Conservation (phyloP, 768 basidiomycete species). For the Goffeauzyma gilvescens region DNA sequence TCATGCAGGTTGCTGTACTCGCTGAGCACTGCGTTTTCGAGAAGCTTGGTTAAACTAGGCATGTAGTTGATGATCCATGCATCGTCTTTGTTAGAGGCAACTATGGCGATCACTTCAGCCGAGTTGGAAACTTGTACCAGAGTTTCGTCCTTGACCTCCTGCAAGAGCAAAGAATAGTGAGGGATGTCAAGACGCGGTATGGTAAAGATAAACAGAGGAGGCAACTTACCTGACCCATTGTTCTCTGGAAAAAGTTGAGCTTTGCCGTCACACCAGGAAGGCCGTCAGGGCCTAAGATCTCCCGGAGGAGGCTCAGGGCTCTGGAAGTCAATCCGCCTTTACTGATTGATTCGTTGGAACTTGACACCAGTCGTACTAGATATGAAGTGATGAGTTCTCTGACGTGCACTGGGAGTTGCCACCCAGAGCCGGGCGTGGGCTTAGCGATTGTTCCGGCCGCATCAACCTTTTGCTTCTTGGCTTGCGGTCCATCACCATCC, state of each 20-base stretch:
- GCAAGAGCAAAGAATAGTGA: constrained; percentile 4
- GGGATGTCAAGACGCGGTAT: background rate
- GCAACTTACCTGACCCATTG: constrained; percentile 53
- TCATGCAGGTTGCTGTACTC: constrained; percentile 68
- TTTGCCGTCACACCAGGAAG: constrained; percentile 87
- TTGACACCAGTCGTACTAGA: constrained; percentile 72
- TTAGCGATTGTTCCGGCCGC: constrained; percentile 29
- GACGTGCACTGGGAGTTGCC: constrained; percentile 59
- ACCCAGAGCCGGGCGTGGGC: constrained; percentile 32
- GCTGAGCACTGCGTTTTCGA: constrained; percentile 66
- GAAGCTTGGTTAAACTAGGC: constrained; percentile 52
- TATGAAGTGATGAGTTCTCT: constrained; percentile 88
- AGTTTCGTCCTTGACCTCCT: constrained; percentile 59
- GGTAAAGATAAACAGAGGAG: background rate
- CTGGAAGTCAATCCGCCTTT: constrained; percentile 31
- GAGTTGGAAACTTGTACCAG: constrained; percentile 55
- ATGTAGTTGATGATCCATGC: constrained; percentile 62
- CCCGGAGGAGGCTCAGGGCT: constrained; percentile 41
- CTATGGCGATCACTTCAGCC: constrained; percentile 72
- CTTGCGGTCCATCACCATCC: background rate
- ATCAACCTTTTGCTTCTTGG: constrained; percentile 29
- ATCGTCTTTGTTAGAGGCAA: constrained; percentile 63
- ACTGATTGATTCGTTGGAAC: constrained; percentile 33
- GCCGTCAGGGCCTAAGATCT: constrained; percentile 61
- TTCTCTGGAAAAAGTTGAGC: constrained; percentile 66